Conservation (phyloP, 768 basidiomycete genomes). For the Russula earlei region DNA sequence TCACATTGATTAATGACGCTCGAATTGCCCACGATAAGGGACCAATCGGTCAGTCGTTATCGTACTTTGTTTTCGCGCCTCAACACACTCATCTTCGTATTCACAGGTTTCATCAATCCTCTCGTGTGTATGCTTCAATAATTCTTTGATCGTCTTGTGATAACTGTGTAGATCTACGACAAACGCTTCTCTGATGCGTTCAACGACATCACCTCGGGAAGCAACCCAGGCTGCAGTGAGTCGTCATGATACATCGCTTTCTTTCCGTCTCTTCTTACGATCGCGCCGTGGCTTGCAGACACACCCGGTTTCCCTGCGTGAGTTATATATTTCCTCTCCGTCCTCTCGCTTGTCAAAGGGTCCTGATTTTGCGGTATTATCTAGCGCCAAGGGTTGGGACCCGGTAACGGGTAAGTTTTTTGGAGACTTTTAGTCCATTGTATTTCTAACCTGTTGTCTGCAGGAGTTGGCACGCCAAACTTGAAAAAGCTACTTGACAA, state of each 20-base stretch:
- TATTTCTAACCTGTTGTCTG: too few species aligned
- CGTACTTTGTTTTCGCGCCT: not conserved
- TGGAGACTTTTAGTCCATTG: too few species aligned
- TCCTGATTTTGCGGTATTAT: too few species aligned
- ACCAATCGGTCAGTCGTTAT: not conserved
- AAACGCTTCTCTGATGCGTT: not conserved
- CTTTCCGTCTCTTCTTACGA: not conserved
- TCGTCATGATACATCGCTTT: not conserved
- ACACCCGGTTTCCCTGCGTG: too few species aligned
- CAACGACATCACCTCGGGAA: slow-evolving; percentile 6
- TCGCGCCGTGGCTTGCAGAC: too few species aligned
- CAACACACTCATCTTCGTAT: not conserved
- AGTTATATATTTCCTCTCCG: too few species aligned
- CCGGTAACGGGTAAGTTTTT: too few species aligned
- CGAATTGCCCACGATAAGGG: slow-evolving; percentile 26
- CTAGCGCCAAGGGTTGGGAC: too few species aligned
- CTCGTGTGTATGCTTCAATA: not conserved
- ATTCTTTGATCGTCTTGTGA: not conserved
- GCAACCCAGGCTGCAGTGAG: slow-evolving; percentile 11
- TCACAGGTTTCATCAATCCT: slow-evolving; percentile 7
- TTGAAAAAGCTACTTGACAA: too few species aligned
- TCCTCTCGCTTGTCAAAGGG: too few species aligned
- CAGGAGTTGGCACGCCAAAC: too few species aligned
- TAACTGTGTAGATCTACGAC: not conserved
- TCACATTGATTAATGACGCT: slow-evolving; percentile 32